These are phyloP conservation scores for Platanus orientalis DNA, from an alignment of 164 flowering plant genomes.

Conservation along the genomic window DNA sequence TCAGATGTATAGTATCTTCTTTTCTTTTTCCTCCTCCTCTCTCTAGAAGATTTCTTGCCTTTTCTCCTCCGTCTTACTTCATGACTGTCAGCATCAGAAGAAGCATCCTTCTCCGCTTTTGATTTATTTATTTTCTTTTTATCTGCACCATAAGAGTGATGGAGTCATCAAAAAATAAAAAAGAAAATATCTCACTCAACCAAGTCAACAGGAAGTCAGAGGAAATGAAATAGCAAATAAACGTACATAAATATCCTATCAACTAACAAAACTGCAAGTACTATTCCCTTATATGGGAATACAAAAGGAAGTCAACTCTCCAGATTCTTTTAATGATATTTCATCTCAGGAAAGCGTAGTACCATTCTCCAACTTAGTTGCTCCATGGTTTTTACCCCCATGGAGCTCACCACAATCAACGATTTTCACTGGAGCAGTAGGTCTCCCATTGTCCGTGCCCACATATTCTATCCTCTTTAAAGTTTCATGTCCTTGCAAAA, in stretches of 20 bases:
- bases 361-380: slow-evolving; percentile 12
- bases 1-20: slow-evolving; percentile 75
- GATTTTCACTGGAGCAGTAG: slow-evolving; percentile 71
- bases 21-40: slow-evolving; percentile 53
- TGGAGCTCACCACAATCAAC: slow-evolving; percentile 71
- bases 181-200: too few species aligned
- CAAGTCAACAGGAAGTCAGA: not conserved
- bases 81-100: slow-evolving; percentile 44
- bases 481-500: slow-evolving; percentile 69
- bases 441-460: slow-evolving; percentile 71
- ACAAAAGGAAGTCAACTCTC: too few species aligned
- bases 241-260: not conserved
- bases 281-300: too few species aligned
- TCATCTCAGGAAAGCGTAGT: not conserved
- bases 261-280: too few species aligned
- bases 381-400: slow-evolving; percentile 36
- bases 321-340: too few species aligned
- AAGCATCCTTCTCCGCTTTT: slow-evolving; percentile 45
- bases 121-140: slow-evolving; percentile 50
- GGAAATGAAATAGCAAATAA: not conserved
- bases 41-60: slow-evolving; percentile 73
- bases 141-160: slow-evolving; percentile 34
- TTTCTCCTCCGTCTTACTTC: slow-evolving; percentile 55
- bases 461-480: slow-evolving; percentile 67
- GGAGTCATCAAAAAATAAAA: not conserved